A percentile compares a stretch with the other conserved stretches of the same genome.
Conservation (phyloP, 495 filamentous ascomycete species). For the Lindgomyces ingoldianus region DNA sequence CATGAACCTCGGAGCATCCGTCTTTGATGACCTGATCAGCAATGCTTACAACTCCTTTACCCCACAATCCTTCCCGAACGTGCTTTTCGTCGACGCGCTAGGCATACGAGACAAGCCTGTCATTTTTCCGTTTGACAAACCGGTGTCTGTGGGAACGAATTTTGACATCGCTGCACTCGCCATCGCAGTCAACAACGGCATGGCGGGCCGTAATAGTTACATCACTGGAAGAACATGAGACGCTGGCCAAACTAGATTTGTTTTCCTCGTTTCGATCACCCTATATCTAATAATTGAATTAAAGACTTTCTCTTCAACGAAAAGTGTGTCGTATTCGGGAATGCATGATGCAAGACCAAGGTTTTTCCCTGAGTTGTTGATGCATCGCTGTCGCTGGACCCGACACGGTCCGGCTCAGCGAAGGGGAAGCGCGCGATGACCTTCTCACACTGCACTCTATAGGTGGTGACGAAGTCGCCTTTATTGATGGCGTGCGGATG, state of each 20-base stretch:
- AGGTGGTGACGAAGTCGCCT: too few species aligned
- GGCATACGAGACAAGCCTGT: conserved; percentile 32
- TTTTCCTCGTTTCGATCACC: background rate
- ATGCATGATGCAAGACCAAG: too few species aligned
- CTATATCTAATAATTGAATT: too few species aligned
- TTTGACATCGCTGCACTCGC: conserved; percentile 27
- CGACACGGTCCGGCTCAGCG: too few species aligned
- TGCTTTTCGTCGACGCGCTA: conserved; percentile 32
- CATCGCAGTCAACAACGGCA: conserved; percentile 34
- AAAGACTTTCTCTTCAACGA: too few species aligned
- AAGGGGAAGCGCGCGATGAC: too few species aligned
- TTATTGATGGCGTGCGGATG: too few species aligned
- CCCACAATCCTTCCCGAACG: conserved; percentile 32
- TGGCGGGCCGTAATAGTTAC: conserved; percentile 24
- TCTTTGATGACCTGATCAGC: conserved; percentile 24
- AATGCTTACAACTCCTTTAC: conserved; percentile 34
- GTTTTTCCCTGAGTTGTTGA: too few species aligned
- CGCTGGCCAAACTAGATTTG: background rate
- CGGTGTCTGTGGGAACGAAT: conserved; percentile 11
- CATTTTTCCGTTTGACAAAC: conserved; percentile 30
- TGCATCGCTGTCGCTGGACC: too few species aligned
- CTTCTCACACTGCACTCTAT: too few species aligned
- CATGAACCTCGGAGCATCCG: conserved; percentile 30
- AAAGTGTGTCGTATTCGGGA: too few species aligned
- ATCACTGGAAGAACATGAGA: conserved; percentile 19